Evolutionary conservation across 2,329 filamentous ascomycete species (phyloP).

Genomic region (Fusarium piperis): DNA sequence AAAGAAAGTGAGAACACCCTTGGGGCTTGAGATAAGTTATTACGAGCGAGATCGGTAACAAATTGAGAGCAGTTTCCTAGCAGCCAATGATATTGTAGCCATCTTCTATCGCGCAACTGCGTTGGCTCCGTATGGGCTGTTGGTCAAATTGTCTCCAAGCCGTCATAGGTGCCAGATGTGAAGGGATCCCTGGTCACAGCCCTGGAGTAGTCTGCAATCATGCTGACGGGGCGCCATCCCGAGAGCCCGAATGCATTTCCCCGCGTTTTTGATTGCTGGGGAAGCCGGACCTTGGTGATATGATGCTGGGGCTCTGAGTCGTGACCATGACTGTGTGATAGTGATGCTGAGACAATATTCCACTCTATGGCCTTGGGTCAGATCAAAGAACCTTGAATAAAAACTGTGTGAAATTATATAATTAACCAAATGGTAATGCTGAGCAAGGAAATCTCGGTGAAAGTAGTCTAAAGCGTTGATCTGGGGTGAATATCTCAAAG

Average conservation of each 20-base stretch:
- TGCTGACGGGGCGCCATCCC: neutral
- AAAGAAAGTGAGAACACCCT: conserved; percentile 1
- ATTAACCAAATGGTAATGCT: no score
- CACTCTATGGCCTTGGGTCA: no score
- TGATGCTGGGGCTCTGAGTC: neutral
- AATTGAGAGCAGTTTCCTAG: neutral
- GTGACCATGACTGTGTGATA: neutral
- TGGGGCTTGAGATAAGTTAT: neutral
- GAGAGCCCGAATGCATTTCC: neutral
- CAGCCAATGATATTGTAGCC: neutral
- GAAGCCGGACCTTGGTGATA: neutral
- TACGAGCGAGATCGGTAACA: neutral
- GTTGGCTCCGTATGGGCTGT: neutral
- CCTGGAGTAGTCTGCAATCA: neutral
- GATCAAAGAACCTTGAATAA: no score
- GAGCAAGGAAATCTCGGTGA: no score
- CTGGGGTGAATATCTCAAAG: neutral
- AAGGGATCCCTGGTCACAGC: neutral
- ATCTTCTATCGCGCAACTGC: neutral
- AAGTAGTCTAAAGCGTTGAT: no score
- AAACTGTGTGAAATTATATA: no score
- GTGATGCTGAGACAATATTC: neutral
- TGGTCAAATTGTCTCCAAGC: neutral
- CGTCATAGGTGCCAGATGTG: neutral
- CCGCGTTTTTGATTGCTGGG: neutral